These are phyloP conservation scores for Colletotrichum lindemuthianum DNA, from an alignment of 2,329 filamentous ascomycete genomes.

Conservation along the genomic window DNA sequence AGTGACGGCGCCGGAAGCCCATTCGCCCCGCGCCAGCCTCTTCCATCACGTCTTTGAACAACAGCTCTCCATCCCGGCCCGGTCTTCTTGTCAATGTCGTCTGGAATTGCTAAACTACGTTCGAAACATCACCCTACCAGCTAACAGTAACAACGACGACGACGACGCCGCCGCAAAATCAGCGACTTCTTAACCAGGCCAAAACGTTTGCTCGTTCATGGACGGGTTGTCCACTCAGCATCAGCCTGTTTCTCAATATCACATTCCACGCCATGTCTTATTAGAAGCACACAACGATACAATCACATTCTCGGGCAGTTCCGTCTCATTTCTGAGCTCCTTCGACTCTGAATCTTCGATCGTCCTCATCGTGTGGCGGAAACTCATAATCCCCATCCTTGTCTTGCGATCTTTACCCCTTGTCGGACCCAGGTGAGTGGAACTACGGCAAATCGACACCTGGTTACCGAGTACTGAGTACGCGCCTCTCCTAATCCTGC, in stretches of 20 bases:
- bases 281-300: slow-evolving; percentile 5
- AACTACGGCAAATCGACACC: slow-evolving; percentile 25
- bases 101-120: slow-evolving; percentile 3
- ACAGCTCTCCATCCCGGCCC: slow-evolving; percentile 7
- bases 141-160: neutral
- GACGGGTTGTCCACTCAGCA: slow-evolving; percentile 8
- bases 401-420: slow-evolving; percentile 23
- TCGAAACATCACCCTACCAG: neutral
- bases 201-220: too few relatives aligned
- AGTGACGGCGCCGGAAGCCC: slow-evolving; percentile 24
- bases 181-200: too few relatives aligned
- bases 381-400: slow-evolving; percentile 10
- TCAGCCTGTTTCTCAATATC: neutral
- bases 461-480: neutral
- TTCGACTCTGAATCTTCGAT: slow-evolving; percentile 19
- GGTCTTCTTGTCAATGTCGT: slow-evolving; percentile 11
- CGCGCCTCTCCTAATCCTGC: neutral
- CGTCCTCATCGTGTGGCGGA: slow-evolving; percentile 16
- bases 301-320: slow-evolving; percentile 19
- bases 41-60: slow-evolving; percentile 23
- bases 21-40: slow-evolving; percentile 31
- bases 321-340: slow-evolving; percentile 14
- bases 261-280: slow-evolving; percentile 21
- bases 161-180: too few relatives aligned
- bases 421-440: slow-evolving; percentile 25